Conservation (phyloP, 1,139 yeast species). For the Trichomonascaceae sp. region DNA sequence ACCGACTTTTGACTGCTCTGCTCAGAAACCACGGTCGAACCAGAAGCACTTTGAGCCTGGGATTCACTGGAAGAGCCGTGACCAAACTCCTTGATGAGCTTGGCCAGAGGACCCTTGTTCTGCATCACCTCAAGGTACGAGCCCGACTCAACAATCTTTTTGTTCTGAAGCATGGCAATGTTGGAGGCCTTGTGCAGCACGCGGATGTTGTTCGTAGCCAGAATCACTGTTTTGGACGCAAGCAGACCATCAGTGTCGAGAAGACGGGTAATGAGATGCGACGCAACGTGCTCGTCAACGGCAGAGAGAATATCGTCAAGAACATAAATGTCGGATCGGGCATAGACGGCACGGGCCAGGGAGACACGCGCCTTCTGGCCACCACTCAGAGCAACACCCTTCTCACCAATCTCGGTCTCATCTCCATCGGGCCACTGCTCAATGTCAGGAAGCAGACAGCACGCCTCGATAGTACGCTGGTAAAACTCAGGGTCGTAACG, state of each 20-base stretch:
- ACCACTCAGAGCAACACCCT: slow-evolving; percentile 77
- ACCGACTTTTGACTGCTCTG: background rate
- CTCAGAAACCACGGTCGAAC: background rate
- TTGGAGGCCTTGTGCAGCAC: slow-evolving; percentile 57
- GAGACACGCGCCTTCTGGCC: slow-evolving; percentile 84
- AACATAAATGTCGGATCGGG: slow-evolving; percentile 66
- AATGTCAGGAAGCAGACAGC: slow-evolving; percentile 60
- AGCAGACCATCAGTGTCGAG: slow-evolving; percentile 54
- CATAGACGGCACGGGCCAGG: slow-evolving; percentile 75
- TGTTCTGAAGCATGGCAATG: slow-evolving; percentile 44
- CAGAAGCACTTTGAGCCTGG: too few species aligned
- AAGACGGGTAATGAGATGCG: slow-evolving; percentile 45
- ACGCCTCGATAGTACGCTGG: slow-evolving; percentile 54
- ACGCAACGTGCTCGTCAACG: slow-evolving; percentile 74
- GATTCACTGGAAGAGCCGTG: slow-evolving; percentile 6
- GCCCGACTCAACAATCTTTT: slow-evolving; percentile 36
- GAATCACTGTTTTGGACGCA: slow-evolving; percentile 50
- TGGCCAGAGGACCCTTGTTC: slow-evolving; percentile 1
- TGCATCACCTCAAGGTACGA: slow-evolving; percentile 15
- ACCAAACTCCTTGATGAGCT: slow-evolving; percentile 1
- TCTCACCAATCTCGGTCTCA: slow-evolving; percentile 75
- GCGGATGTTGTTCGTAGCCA: slow-evolving; percentile 68
- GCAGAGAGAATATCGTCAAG: slow-evolving; percentile 73
- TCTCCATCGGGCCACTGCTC: slow-evolving; percentile 69
- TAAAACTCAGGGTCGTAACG: slow-evolving; percentile 56